phyloP scores from a whole-genome alignment of 306 rosid species.

The Citrullus mucosospermus region DNA sequence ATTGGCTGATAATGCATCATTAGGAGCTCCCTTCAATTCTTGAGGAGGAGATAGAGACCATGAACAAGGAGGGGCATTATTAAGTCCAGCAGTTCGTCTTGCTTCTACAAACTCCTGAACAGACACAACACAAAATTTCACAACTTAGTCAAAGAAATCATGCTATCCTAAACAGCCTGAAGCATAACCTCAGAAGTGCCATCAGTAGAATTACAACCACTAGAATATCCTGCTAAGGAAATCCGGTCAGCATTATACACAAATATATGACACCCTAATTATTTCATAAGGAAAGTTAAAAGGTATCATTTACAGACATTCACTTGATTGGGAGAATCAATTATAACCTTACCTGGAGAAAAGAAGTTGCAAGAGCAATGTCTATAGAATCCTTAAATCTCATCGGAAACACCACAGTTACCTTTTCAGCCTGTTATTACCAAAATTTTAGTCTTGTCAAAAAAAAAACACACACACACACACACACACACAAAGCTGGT shows the following conservation, averaged over 20 bases:
- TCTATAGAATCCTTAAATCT: constrained; percentile 87
- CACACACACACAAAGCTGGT: too few relatives aligned
- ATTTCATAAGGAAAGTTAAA: not conserved
- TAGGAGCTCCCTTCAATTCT: constrained; percentile 60
- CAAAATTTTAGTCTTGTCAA: constrained; percentile 3
- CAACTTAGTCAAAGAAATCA: constrained; percentile 7
- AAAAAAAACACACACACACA: too few relatives aligned
- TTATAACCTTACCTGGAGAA: constrained; percentile 57
- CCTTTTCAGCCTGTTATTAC: constrained; percentile 69
- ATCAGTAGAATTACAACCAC: not conserved
- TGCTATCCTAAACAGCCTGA: not conserved
- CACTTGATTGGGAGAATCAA: not conserved
- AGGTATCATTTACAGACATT: not conserved
- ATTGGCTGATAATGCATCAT: constrained; percentile 67
- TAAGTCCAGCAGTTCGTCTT: constrained; percentile 80
- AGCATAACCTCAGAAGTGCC: not conserved
- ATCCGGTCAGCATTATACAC: not conserved
- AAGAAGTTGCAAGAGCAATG: constrained; percentile 79
- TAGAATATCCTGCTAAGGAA: not conserved
- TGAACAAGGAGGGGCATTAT: constrained; percentile 69
- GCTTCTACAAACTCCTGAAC: constrained; percentile 95
- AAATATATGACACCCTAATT: not conserved
- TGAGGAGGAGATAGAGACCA: constrained; percentile 77
- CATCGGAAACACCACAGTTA: constrained; percentile 89
- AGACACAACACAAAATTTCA: constrained; percentile 3